Percentiles rank a stretch among this genome's conserved stretches.
Evolutionary conservation across 805 yeast species (phyloP).

Genomic region (Yamadazyma paraphyllophila): DNA sequence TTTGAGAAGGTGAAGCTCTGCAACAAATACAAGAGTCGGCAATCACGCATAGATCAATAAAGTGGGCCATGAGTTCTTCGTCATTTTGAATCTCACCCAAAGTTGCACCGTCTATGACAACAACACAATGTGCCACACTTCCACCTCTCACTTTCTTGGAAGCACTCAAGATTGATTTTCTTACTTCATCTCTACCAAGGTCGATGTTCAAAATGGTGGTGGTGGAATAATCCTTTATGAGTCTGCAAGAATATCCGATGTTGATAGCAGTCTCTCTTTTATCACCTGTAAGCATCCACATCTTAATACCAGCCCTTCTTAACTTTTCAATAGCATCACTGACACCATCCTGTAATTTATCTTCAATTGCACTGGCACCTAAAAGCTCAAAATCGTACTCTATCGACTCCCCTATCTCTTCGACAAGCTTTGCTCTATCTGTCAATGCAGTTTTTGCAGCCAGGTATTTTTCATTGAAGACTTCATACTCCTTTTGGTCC

Average conservation of each 20-base stretch:
- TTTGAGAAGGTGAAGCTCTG: constrained; percentile 96
- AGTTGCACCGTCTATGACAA: constrained; percentile 94
- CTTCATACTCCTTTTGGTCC: constrained; percentile 51
- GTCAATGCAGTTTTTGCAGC: constrained; percentile 75
- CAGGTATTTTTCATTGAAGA: constrained; percentile 67
- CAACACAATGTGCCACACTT: constrained; percentile 87
- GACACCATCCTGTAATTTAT: constrained; percentile 94
- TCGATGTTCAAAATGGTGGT: constrained; percentile 64
- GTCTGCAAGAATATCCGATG: constrained; percentile 90
- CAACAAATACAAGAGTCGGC: constrained; percentile 93
- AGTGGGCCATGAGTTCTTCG: constrained; percentile 65
- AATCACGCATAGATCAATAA: constrained; percentile 79
- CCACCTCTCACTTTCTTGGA: constrained; percentile 70
- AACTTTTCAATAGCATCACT: constrained; percentile 91
- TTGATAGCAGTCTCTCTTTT: constrained; percentile 97
- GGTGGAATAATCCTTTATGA: constrained; percentile 90
- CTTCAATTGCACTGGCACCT: constrained; percentile 98
- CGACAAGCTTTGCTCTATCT: constrained; percentile 65
- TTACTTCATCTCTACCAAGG: constrained; percentile 52
- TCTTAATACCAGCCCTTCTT: constrained; percentile 85
- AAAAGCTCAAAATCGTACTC: constrained; percentile 67
- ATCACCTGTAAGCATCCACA: constrained; percentile 99
- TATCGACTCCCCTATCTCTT: constrained; percentile 65
- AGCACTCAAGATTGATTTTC: constrained; percentile 71
- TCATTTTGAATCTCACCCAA: constrained; percentile 71